Evolutionary conservation across 257 asterid species (phyloP).

Genomic region (Osmanthus fragrans): DNA sequence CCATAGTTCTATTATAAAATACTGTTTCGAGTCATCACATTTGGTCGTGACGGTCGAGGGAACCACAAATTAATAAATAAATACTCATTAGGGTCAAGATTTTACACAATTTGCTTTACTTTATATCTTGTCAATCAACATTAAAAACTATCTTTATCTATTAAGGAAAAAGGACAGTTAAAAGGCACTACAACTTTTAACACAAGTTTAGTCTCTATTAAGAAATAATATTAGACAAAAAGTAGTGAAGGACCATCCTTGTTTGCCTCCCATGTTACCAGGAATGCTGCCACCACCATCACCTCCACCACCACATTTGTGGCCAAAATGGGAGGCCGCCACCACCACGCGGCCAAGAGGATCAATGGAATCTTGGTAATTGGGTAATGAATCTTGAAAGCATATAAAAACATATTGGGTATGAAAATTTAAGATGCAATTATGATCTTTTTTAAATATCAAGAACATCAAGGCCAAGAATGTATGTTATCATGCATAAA

Average conservation of each 20-base stretch:
- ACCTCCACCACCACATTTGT: conserved; percentile 8
- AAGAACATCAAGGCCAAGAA: conserved; percentile 4
- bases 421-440: not conserved
- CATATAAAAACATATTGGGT: not conserved
- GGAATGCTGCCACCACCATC: conserved; percentile 41
- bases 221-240: conserved; percentile 18
- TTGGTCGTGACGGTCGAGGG: too few relatives aligned
- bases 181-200: conserved; percentile 31
- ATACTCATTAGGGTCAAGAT: too few relatives aligned
- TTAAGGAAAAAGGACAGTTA: conserved; percentile 28
- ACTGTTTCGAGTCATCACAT: too few relatives aligned
- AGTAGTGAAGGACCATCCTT: conserved; percentile 49
- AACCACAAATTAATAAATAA: too few relatives aligned
- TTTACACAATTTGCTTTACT: too few relatives aligned
- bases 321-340: conserved; percentile 27
- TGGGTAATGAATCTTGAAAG: not conserved
- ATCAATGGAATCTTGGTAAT: conserved; percentile 28
- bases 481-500: not conserved
- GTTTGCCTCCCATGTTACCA: conserved; percentile 66
- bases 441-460: not conserved
- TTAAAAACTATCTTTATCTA: not conserved
- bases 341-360: conserved; percentile 23
- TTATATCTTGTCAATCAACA: too few relatives aligned
- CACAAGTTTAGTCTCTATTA: conserved; percentile 19
- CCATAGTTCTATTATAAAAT: too few relatives aligned